Evolutionary conservation across 208 protist species (phyloP).

Genomic region (Acanthamoeba healyi): DNA sequence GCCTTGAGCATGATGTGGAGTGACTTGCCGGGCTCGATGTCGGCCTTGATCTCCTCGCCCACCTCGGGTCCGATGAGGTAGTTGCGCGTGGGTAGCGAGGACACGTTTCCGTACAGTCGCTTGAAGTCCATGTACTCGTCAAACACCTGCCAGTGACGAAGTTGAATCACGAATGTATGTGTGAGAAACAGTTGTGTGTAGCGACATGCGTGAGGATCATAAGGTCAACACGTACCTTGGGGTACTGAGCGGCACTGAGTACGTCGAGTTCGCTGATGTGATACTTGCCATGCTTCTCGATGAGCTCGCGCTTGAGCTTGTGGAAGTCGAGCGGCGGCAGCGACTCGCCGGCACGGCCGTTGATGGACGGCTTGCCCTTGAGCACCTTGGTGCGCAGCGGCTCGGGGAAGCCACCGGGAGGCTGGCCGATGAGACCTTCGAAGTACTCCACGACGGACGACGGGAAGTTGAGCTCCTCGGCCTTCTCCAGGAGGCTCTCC

Average conservation of each 20-base stretch:
- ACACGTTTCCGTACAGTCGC: conserved; percentile 86
- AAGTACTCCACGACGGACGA: conserved; percentile 89
- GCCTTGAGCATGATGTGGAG: conserved; percentile 84
- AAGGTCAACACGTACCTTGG: conserved; percentile 43
- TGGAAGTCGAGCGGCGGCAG: conserved; percentile 89
- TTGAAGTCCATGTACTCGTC: conserved; percentile 88
- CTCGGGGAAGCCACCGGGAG: conserved; percentile 90
- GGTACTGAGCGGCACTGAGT: conserved; percentile 87
- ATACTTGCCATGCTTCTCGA: conserved; percentile 77
- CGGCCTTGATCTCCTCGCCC: conserved; percentile 83
- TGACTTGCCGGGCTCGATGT: conserved; percentile 87
- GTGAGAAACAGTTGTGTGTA: background rate
- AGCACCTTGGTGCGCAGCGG: conserved; percentile 81
- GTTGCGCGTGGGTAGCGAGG: conserved; percentile 84
- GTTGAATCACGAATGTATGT: background rate
- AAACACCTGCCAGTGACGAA: conserved; percentile 83
- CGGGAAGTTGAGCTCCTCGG: conserved; percentile 88
- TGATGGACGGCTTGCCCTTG: conserved; percentile 76
- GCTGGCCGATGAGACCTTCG: conserved; percentile 88
- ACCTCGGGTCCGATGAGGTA: conserved; percentile 81
- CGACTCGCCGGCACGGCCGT: conserved; percentile 85
- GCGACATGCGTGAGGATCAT: background rate
- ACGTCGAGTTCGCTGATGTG: conserved; percentile 87
- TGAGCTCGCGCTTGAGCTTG: conserved; percentile 77
- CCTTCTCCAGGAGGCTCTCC: conserved; percentile 81